These are phyloP conservation scores for Penicillium sp. DNA, from an alignment of 2,329 filamentous ascomycete genomes.

Conservation along the genomic window DNA sequence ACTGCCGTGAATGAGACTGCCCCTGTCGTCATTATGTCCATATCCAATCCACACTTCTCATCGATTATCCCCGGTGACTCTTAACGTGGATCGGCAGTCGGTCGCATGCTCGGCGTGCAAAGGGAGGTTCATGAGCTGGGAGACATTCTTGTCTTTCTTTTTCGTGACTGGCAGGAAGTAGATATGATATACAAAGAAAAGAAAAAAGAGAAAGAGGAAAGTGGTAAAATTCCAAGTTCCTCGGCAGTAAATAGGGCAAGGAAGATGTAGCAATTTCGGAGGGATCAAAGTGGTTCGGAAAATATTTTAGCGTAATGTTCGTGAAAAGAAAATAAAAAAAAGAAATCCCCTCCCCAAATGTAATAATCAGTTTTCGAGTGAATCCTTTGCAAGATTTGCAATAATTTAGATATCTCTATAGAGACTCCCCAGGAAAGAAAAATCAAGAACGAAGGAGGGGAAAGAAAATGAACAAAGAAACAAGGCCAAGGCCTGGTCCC, in stretches of 20 bases:
- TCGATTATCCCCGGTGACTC: constrained; percentile 17
- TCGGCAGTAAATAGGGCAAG: neutral
- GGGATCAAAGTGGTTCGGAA: constrained; percentile 20
- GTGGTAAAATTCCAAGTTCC: neutral
- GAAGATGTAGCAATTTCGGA: constrained; percentile 3
- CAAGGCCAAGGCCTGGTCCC: constrained; percentile 9
- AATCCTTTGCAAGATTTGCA: neutral
- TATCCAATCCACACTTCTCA: constrained; percentile 20
- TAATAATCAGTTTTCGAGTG: neutral
- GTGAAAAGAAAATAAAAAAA: constrained; percentile 8
- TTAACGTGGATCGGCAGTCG: constrained; percentile 18
- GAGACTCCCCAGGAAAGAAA: constrained; percentile 4
- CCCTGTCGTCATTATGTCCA: constrained; percentile 35
- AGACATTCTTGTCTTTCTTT: constrained; percentile 13
- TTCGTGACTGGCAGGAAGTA: neutral
- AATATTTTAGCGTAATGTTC: constrained; percentile 21
- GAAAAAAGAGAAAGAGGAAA: constrained; percentile 5
- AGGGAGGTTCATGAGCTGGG: constrained; percentile 20
- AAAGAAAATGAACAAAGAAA: constrained; percentile 3
- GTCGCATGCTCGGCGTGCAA: constrained; percentile 30
- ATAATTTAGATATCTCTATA: neutral
- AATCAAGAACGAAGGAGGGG: constrained; percentile 9
- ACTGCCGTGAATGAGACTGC: constrained; percentile 25
- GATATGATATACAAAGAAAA: neutral
- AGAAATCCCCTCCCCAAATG: neutral